Evolutionary conservation across 2,329 filamentous ascomycete species (phyloP), one percentile per base, ranked within the genome.

Genomic region (Botrytis porri): DNA sequence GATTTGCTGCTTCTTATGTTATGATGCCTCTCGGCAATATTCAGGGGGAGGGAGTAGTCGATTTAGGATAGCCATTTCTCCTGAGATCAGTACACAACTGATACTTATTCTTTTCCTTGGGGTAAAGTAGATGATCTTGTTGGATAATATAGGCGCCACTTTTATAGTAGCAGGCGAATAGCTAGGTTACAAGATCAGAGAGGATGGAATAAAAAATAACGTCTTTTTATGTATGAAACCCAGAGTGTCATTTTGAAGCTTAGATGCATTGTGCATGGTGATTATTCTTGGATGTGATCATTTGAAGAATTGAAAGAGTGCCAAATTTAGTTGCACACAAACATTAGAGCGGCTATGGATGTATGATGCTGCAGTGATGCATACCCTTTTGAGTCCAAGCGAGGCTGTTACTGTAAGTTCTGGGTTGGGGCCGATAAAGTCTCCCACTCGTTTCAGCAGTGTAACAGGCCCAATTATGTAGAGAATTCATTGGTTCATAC

Each of bases 1-100:
- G 74, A 75, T 76, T 75, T 77, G 74, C 75, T 74, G 74, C 75
- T 67, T 70, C 73, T 63, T 61, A 72, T 57, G 70, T 61, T 75
- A 67, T 65, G 69, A 74, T 48, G 59, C 59, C 39, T 70, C 54
- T 73, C 70, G 70, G 70, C 73, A 73, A 67, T 57, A 70, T 41
- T 59, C 41, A 57, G 51, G 29, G 60, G 72, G 12, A 57, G 61
- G 54, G 65, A 25, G 41, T 45, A 54, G 54, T 72, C 20, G 37
- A 72, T 67, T 69, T 69, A 66, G 70, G 70, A 72, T 72, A 74
- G 37, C 41, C 51, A 67, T 74, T 72, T 76, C 67, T 73, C 63
- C 43, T 62, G 70, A 69, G 69, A 65, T 70, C 72, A 70, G 62
- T 73, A 63, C 73, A 70, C 59, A 73, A 62, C 73, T 71, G 63